Evolutionary conservation across 2,329 filamentous ascomycete species (phyloP), one percentile per base, ranked within the genome.

Genomic region (Curvularia eragrostidis): DNA sequence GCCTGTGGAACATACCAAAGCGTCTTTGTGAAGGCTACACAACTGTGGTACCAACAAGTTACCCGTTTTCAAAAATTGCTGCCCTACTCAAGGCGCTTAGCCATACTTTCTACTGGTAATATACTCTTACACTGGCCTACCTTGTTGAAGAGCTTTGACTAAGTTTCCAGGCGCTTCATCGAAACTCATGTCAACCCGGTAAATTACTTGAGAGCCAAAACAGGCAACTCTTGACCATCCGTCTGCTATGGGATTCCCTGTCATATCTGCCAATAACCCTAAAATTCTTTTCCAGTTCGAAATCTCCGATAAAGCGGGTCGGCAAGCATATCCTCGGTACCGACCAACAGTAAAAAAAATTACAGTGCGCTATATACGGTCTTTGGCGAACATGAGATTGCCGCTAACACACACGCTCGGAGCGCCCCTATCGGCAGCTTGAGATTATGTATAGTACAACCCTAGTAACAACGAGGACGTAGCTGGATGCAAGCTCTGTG

Each of bases 221-320:
- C 62, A 62, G 26, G 61, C 64, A 9, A 49, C 49, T 8, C n/a
- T 15, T 21, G 64, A 65, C 43, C 62, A 68, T 24, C 42, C 58
- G 10, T 50, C 67, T 13, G 63, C 61, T 15, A 46, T 56, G 43
- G 47, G n/a, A 12, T 36, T 67, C 15, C 44, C 54, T 8, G 51
- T 47, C 10, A 13, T 57, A 7, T n/a, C 36, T 1, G 28, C 36
- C 7, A 26, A 43, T 2, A 19, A 54, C 15, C 30, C 49, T 9
- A 28, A 43, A 43, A 3, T 28, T 18, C 44, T 19, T 54, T 43
- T 42, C 21, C 24, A 48, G 32, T 24, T 48, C 41, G 10, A 52
- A 63, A 3, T 55, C 52, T 34, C 50, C 58, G 36, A 39, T 48
- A 6, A 57, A 41, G 23, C 28, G 58, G 32, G 3, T 18, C 3